Evolutionary conservation across 2,329 filamentous ascomycete genomes (phyloP).

Genomic region (Penicillium italicum): DNA sequence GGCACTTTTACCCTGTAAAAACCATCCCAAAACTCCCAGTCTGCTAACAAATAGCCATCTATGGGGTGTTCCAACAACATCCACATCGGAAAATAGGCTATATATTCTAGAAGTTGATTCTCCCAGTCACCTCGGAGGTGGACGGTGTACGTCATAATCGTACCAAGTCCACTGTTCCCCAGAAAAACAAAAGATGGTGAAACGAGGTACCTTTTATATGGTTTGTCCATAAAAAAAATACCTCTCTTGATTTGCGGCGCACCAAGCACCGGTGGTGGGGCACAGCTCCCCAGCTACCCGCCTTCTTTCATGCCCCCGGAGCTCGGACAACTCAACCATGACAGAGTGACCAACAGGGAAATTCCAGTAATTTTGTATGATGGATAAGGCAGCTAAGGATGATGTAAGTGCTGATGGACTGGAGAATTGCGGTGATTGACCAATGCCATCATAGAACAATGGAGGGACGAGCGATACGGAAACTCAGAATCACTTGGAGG

Average conservation of each 20-base stretch:
- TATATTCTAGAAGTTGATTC: neutral
- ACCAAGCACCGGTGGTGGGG: neutral
- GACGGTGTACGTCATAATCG: constrained; percentile 24
- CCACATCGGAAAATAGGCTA: neutral
- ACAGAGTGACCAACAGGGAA: constrained; percentile 6
- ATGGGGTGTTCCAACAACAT: too few species aligned
- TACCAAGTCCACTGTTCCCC: neutral
- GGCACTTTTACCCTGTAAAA: too few species aligned
- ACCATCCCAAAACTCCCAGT: too few species aligned
- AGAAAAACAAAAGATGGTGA: too few species aligned
- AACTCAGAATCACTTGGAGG: constrained; percentile 37
- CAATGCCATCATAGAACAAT: constrained; percentile 22
- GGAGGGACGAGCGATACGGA: constrained; percentile 37
- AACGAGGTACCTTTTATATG: neutral
- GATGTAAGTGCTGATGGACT: constrained; percentile 19
- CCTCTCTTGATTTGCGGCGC: neutral
- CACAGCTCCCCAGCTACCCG: constrained; percentile 10
- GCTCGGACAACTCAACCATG: constrained; percentile 13
- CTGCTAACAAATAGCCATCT: too few species aligned
- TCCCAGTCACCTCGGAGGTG: neutral
- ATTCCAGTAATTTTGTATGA: constrained; percentile 10
- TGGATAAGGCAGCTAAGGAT: constrained; percentile 15
- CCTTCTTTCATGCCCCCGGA: constrained; percentile 8
- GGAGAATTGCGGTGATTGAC: constrained; percentile 12
- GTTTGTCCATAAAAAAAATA: neutral